These are phyloP conservation scores for Rutstroemia sp. DNA, from an alignment of 2,329 filamentous ascomycete species.

Conservation along the genomic window DNA sequence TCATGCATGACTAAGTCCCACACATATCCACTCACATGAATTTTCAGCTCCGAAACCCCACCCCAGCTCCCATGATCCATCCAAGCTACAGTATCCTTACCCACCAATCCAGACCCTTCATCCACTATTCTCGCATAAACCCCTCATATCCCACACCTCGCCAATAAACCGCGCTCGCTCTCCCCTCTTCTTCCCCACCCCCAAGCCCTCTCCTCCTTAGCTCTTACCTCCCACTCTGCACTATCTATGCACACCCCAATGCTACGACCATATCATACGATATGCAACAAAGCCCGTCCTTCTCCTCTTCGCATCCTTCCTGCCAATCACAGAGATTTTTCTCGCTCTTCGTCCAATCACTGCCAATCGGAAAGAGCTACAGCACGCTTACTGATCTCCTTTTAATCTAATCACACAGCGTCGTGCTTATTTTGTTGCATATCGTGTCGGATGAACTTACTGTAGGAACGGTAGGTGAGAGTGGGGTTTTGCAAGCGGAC, in stretches of 20 bases:
- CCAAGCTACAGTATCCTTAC: no score
- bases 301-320: not conserved
- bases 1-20: no score
- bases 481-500: no score
- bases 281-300: not conserved
- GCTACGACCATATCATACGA: not conserved
- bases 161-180: no score
- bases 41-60: no score
- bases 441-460: constrained; percentile 1
- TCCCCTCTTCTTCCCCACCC: not conserved
- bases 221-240: not conserved
- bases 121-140: no score
- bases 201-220: not conserved
- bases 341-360: not conserved
- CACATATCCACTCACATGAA: no score
- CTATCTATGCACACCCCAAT: not conserved
- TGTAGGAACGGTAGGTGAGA: not conserved
- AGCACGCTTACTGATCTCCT: not conserved
- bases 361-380: not conserved
- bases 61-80: no score
- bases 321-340: not conserved
- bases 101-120: no score
- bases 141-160: no score
- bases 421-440: not conserved
- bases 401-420: not conserved